phyloP scores from a whole-genome alignment of 2,329 filamentous ascomycete species.

The Akanthomyces lecanii region DNA sequence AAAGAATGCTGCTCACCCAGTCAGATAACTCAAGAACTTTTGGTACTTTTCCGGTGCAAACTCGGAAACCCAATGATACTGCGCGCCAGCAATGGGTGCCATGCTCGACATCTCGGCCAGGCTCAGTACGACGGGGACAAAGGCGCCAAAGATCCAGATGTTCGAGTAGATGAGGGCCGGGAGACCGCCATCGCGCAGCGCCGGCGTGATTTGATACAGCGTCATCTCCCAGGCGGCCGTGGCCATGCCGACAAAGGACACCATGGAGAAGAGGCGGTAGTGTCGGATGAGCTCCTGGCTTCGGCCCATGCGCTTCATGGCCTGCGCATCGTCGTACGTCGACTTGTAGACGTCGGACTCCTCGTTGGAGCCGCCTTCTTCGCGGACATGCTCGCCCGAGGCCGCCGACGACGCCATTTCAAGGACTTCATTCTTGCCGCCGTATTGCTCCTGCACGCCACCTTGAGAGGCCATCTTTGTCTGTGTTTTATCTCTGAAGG shows the following conservation, averaged over 20 bases:
- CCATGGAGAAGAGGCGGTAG: constrained; percentile 17
- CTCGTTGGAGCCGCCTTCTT: background rate
- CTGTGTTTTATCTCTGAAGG: background rate
- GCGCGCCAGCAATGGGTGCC: constrained; percentile 14
- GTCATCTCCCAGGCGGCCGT: constrained; percentile 15
- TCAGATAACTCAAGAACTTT: constrained; percentile 16
- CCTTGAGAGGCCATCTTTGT: background rate
- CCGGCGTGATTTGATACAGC: constrained; percentile 14
- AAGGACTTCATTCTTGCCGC: background rate
- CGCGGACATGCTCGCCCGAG: background rate
- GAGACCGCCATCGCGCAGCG: constrained; percentile 12
- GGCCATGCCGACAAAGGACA: constrained; percentile 16
- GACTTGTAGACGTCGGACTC: constrained; percentile 9
- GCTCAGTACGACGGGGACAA: constrained; percentile 15
- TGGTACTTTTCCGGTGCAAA: constrained; percentile 17
- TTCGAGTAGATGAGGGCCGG: constrained; percentile 13
- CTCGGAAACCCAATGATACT: constrained; percentile 17
- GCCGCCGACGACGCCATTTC: background rate
- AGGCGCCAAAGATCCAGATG: constrained; percentile 12
- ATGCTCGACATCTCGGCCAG: constrained; percentile 16
- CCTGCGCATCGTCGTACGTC: constrained; percentile 1
- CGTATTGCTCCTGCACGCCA: background rate
- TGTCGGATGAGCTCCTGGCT: constrained; percentile 14
- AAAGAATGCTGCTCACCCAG: background rate
- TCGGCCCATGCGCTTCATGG: constrained; percentile 15